phyloP scores from a whole-genome alignment of 1,284 basidiomycete species.

The Melanopsichium pennsylvanicum region DNA sequence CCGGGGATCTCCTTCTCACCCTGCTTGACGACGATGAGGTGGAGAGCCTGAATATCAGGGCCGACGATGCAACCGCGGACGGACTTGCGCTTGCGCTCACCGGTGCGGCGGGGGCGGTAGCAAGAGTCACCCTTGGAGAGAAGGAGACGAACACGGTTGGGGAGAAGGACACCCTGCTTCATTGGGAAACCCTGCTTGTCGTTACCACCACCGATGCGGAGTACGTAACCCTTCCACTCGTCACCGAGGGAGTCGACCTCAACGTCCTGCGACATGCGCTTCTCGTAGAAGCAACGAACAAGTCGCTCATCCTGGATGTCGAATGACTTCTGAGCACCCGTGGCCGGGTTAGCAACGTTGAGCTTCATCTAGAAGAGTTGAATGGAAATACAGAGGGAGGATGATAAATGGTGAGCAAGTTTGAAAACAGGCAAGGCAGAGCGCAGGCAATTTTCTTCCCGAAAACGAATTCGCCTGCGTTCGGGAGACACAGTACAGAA shows the following conservation, averaged over 20 bases:
- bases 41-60: slow-evolving; percentile 93
- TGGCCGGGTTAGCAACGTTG: slow-evolving; percentile 93
- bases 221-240: slow-evolving; percentile 96
- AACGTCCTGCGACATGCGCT: slow-evolving; percentile 95
- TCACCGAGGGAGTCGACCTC: slow-evolving; percentile 88
- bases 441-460: too few relatives aligned
- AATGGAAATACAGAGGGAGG: neutral
- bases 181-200: slow-evolving; percentile 88
- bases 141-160: slow-evolving; percentile 91
- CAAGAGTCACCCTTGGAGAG: slow-evolving; percentile 96
- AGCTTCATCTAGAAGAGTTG: slow-evolving; percentile 79
- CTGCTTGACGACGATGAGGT: slow-evolving; percentile 95
- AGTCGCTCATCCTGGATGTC: slow-evolving; percentile 92
- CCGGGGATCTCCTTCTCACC: slow-evolving; percentile 91
- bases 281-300: slow-evolving; percentile 92
- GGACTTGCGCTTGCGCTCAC: slow-evolving; percentile 98
- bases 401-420: slow-evolving; percentile 19
- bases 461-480: too few relatives aligned
- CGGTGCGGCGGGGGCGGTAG: slow-evolving; percentile 89
- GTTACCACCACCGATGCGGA: slow-evolving; percentile 96
- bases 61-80: slow-evolving; percentile 96
- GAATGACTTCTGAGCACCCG: slow-evolving; percentile 91
- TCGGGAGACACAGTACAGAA: slow-evolving; percentile 20
- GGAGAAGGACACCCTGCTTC: slow-evolving; percentile 98
- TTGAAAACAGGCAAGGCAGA: neutral